phyloP scores from a whole-genome alignment of 2,329 filamentous ascomycete genomes.

The Venturia oleaginea region DNA sequence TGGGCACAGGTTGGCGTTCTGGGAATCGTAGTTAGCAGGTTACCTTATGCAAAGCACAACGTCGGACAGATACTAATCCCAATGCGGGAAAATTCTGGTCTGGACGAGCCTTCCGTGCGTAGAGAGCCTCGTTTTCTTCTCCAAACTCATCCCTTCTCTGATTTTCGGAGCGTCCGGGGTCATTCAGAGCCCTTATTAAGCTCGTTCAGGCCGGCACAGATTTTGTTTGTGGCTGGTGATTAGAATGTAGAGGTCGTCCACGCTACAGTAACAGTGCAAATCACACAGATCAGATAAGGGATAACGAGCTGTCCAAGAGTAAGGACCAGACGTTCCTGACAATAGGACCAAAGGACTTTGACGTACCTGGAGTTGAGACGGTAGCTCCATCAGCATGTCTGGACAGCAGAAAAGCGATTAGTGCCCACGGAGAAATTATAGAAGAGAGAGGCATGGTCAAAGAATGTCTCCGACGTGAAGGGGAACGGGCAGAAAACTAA shows the following conservation, averaged over 20 bases:
- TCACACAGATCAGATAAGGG: no score
- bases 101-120: neutral
- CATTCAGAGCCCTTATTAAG: no score
- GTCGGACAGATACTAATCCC: neutral
- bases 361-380: neutral
- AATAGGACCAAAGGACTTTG: neutral
- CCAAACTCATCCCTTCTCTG: no score
- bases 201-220: no score
- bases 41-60: neutral
- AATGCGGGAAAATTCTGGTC: neutral
- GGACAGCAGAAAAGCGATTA: neutral
- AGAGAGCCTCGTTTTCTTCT: neutral
- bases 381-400: neutral
- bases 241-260: no score
- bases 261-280: no score
- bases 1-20: neutral
- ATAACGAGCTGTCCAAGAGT: no score
- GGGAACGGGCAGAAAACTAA: no score
- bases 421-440: neutral
- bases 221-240: no score
- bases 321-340: neutral
- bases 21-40: neutral
- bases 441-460: neutral
- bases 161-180: no score
- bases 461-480: no score